Base-by-base conservation (phyloP, 257 asterid species). In the Scutellaria baicalensis region DNA sequence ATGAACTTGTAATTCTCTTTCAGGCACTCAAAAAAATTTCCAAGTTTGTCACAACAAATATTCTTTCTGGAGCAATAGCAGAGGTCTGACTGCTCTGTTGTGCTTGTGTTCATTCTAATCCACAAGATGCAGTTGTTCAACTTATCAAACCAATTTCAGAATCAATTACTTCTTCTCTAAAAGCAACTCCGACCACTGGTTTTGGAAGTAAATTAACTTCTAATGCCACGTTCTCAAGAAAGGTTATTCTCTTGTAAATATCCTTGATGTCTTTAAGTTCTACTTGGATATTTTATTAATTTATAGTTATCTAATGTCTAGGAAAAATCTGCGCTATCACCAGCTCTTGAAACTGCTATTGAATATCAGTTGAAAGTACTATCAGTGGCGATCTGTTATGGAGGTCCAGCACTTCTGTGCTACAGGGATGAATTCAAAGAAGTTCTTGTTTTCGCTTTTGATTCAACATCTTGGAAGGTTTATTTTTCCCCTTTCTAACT, bases 401-500 rank as follows among this genome's bases (percentile, higher is more conserved):
- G 88, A 70, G 99, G 97, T 70, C 90, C 97, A 55, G 77, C 95
- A 39, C 87, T 94, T 70, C 84, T 94, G 73, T 77, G 55, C 67
- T 85, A 80, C 85, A 88, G 82, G 82, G 88, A 91, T 17, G 85
- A 86, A 72, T 86, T 94, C 74, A 89, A 89, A 81, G 97, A 89
- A 86, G 91, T 85, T 69, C 88, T 94, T 60, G 76, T 36, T 78
- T 88, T 86, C 59, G 97, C 97, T 31, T 94, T 91, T 60, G 91
- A 88, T 85, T 89, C 99, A 1, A 88, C 96, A 49, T 94, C 99
- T 66, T 94, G 99, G 99, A 94, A 94, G 99, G 99, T 91, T 65
- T 68, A 20, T 76, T 61, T 71, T 73, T 70, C 69, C 75, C 55
- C 79, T 77, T 47, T 75, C 42, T 69, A n/a, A 13, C 39, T 16